These are phyloP conservation scores for Anthostomella pinea DNA, from an alignment of 2,329 filamentous ascomycete species.

Conservation along the genomic window DNA sequence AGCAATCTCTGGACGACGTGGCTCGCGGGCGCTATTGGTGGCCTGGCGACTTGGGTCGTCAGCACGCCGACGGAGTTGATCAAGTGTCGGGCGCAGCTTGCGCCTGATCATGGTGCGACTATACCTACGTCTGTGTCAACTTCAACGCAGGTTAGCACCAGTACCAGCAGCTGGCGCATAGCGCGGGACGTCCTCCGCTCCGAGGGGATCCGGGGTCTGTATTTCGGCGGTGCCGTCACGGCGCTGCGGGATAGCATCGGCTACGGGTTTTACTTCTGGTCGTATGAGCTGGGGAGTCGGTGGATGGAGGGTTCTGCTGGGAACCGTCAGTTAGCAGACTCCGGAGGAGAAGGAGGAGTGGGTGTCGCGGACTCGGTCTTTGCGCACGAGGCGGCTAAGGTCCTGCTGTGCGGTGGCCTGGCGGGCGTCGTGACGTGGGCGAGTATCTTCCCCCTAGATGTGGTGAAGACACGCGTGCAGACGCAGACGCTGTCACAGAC, in stretches of 20 bases:
- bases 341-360: too few species aligned
- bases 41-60: constrained; percentile 80
- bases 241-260: constrained; percentile 81
- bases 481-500: constrained; percentile 50
- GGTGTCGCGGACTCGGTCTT: too few species aligned
- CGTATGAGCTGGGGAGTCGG: constrained; percentile 74
- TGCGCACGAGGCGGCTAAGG: constrained; percentile 53
- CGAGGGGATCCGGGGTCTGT: constrained; percentile 67
- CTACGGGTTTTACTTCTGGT: constrained; percentile 98
- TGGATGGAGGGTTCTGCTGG: too few species aligned
- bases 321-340: too few species aligned
- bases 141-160: not conserved
- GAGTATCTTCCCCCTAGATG: constrained; percentile 86
- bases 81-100: constrained; percentile 82
- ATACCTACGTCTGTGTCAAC: not conserved
- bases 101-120: too few species aligned
- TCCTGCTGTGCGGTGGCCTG: constrained; percentile 79
- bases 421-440: constrained; percentile 88
- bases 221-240: constrained; percentile 78
- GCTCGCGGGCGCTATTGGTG: constrained; percentile 76
- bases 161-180: constrained; percentile 54
- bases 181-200: constrained; percentile 57
- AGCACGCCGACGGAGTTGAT: constrained; percentile 87
- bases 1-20: constrained; percentile 64
- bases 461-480: constrained; percentile 91